Evolutionary conservation across 345 rosid species (phyloP).

Genomic region (Clarkia xantiana): DNA sequence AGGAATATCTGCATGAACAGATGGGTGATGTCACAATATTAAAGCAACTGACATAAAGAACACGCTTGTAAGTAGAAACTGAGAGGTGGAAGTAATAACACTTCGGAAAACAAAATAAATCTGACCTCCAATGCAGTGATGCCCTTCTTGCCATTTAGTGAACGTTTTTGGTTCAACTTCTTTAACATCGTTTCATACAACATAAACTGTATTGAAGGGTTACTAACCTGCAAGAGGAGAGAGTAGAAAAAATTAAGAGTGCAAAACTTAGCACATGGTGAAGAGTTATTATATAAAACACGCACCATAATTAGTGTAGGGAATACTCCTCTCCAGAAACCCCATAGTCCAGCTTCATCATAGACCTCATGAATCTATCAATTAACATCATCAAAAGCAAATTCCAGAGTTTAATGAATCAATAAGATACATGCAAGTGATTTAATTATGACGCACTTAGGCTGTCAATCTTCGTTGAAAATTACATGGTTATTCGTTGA

Average conservation of each 20-base stretch:
- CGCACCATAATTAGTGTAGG: slow-evolving; percentile 94
- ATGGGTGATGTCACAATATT: too few species aligned
- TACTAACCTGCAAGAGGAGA: slow-evolving; percentile 55
- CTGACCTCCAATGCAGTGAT: slow-evolving; percentile 76
- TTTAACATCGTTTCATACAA: slow-evolving; percentile 85
- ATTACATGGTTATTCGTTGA: too few species aligned
- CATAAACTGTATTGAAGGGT: slow-evolving; percentile 97
- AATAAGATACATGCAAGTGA: too few species aligned
- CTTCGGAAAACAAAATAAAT: slow-evolving; percentile 4
- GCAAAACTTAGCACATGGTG: too few species aligned
- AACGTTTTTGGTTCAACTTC: slow-evolving; percentile 53
- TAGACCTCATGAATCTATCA: slow-evolving; percentile 74
- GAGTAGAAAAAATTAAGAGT: too few species aligned
- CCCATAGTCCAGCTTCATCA: slow-evolving; percentile 70
- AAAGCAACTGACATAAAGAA: slow-evolving; percentile 2
- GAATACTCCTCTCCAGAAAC: slow-evolving; percentile 93
- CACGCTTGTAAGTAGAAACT: not conserved
- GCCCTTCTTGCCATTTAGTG: slow-evolving; percentile 33
- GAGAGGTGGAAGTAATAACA: not conserved
- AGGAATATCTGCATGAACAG: slow-evolving; percentile 50
- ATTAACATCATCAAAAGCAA: slow-evolving; percentile 8
- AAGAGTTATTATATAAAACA: slow-evolving; percentile 17
- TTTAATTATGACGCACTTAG: too few species aligned
- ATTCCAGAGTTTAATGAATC: not conserved
- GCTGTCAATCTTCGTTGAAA: too few species aligned